phyloP scores from a whole-genome alignment of 768 basidiomycete genomes.

The Trametes cinnabarina region DNA sequence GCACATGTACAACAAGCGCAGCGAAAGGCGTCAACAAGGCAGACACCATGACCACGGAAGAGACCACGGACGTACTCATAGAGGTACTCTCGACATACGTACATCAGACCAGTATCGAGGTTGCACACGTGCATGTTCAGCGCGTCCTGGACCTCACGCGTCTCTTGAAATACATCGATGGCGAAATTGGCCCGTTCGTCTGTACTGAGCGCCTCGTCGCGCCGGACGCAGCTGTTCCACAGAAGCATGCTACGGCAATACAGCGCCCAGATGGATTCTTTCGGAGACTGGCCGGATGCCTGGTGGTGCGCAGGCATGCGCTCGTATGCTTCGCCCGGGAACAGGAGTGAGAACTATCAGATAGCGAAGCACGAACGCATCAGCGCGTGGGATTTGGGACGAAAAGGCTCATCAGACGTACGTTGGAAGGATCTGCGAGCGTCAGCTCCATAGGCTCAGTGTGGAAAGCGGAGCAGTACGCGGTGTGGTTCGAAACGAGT shows the following conservation, averaged over 20 bases:
- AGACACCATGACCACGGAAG: constrained; percentile 1
- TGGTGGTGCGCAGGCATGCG: constrained; percentile 39
- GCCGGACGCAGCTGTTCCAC: constrained; percentile 68
- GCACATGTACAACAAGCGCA: constrained; percentile 18
- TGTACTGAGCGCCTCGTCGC: constrained; percentile 40
- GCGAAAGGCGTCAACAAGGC: constrained; percentile 7
- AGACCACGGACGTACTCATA: constrained; percentile 56
- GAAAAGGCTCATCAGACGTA: constrained; percentile 34
- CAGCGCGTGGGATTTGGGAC: constrained; percentile 1
- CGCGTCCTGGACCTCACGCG: constrained; percentile 62
- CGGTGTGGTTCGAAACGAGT: constrained; percentile 64
- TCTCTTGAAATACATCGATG: constrained; percentile 63
- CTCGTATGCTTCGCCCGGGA: constrained; percentile 71
- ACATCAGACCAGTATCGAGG: constrained; percentile 63
- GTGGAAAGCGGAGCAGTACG: constrained; percentile 66
- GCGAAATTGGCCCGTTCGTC: constrained; percentile 61
- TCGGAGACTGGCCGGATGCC: constrained; percentile 49
- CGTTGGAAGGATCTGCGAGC: constrained; percentile 65
- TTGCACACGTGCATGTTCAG: constrained; percentile 70
- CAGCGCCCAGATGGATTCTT: constrained; percentile 79
- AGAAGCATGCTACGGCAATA: constrained; percentile 81
- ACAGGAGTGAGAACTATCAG: constrained; percentile 58
- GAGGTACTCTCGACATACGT: constrained; percentile 66
- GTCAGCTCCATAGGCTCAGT: constrained; percentile 55
- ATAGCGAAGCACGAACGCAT: constrained; percentile 1